Percentiles rank a stretch among this genome's conserved stretches.
Evolutionary conservation across 2,329 filamentous ascomycete genomes (phyloP).

Genomic region (Penicillium psychrosexuale): DNA sequence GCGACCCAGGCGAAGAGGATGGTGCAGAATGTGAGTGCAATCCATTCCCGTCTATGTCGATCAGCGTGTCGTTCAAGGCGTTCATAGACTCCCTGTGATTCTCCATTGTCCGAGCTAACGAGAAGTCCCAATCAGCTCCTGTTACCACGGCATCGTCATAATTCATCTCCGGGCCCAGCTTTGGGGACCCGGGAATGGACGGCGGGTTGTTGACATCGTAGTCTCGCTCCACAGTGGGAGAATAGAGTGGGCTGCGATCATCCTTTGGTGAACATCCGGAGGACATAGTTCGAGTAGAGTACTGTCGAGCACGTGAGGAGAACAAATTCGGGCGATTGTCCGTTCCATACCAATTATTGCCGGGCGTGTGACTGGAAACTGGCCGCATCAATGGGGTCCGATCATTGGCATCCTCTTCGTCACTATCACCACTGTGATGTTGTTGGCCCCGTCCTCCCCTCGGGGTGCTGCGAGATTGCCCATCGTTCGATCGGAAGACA

Average conservation of each 20-base stretch:
- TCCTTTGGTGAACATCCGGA: constrained; percentile 30
- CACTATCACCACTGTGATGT: constrained; percentile 27
- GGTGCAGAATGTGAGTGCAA: constrained; percentile 24
- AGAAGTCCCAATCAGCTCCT: constrained; percentile 43
- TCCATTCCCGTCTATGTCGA: constrained; percentile 43
- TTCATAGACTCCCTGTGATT: constrained; percentile 31
- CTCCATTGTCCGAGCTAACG: constrained; percentile 35
- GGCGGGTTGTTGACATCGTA: constrained; percentile 66
- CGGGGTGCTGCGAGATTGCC: constrained; percentile 30
- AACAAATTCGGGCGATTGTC: constrained; percentile 29
- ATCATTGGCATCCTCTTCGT: constrained; percentile 45
- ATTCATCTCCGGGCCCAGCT: constrained; percentile 50
- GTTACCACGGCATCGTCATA: constrained; percentile 55
- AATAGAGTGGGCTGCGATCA: constrained; percentile 23
- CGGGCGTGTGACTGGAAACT: constrained; percentile 31
- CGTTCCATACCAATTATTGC: constrained; percentile 35
- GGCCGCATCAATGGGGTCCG: constrained; percentile 54
- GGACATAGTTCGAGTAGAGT: constrained; percentile 28
- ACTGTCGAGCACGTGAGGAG: constrained; percentile 24
- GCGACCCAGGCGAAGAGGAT: constrained; percentile 41
- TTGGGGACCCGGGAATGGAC: constrained; percentile 59
- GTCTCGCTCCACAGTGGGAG: constrained; percentile 34
- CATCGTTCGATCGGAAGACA: constrained; percentile 46
- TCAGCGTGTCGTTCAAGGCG: constrained; percentile 40
- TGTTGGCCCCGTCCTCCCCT: constrained; percentile 30